Evolutionary conservation across 2,329 filamentous ascomycete genomes (phyloP).

Genomic region (Erysiphe neolycopersici): DNA sequence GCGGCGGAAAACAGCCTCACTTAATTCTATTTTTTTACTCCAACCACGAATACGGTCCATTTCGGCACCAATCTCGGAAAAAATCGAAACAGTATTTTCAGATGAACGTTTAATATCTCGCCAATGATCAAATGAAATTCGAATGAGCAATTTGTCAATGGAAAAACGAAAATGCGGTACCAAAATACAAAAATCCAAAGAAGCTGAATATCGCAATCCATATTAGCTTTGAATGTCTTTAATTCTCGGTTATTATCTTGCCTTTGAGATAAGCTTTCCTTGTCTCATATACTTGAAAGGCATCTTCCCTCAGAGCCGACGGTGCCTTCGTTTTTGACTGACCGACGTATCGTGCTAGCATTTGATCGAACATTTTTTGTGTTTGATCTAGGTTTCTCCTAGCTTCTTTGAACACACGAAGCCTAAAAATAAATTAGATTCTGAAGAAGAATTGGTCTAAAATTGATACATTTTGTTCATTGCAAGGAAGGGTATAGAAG

Average conservation of each 20-base stretch:
- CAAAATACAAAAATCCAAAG: constrained; percentile 76
- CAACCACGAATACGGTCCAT: constrained; percentile 83
- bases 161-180: constrained; percentile 64
- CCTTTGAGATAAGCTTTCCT: constrained; percentile 63
- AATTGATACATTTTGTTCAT: no score
- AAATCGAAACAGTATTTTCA: constrained; percentile 32
- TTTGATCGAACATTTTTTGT: constrained; percentile 63
- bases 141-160: constrained; percentile 66
- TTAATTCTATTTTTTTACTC: constrained; percentile 79
- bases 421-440: constrained; percentile 4
- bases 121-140: constrained; percentile 67
- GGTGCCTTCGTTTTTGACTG: constrained; percentile 89
- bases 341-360: constrained; percentile 53
- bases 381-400: constrained; percentile 48
- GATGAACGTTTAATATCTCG: constrained; percentile 52
- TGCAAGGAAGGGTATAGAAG: no score
- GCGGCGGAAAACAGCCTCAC: constrained; percentile 57
- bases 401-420: constrained; percentile 67
- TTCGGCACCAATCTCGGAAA: constrained; percentile 44
- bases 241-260: not conserved
- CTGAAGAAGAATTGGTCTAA: no score
- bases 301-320: constrained; percentile 74
- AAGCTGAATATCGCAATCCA: constrained; percentile 21
- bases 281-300: constrained; percentile 82
- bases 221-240: not conserved